These are phyloP conservation scores for Silene coronaria DNA, from an alignment of 179 eudicot genomes.

Conservation along the genomic window DNA sequence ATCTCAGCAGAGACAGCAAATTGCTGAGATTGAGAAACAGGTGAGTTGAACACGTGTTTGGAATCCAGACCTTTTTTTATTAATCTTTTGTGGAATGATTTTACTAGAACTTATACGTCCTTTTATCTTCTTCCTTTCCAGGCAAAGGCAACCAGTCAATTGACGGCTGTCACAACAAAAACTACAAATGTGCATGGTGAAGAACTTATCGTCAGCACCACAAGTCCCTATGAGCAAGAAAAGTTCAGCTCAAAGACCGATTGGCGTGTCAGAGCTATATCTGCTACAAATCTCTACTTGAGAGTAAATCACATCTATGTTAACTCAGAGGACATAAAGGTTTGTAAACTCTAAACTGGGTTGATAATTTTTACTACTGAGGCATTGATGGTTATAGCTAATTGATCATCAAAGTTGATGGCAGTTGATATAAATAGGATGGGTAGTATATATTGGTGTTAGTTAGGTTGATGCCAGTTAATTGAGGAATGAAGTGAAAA, in stretches of 20 bases:
- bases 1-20: conserved; percentile 95
- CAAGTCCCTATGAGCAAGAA: conserved; percentile 93
- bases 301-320: conserved; percentile 97
- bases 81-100: background rate
- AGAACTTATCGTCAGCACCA: conserved; percentile 81
- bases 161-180: conserved; percentile 87
- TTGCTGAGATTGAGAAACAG: conserved; percentile 99
- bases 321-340: conserved; percentile 98
- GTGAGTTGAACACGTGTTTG: conserved; percentile 26
- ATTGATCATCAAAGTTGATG: background rate
- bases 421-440: background rate
- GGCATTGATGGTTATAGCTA: too few relatives aligned
- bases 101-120: background rate
- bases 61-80: background rate
- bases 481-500: background rate
- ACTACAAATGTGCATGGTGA: conserved; percentile 98
- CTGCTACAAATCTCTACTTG: conserved; percentile 95
- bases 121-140: conserved; percentile 18
- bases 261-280: conserved; percentile 99
- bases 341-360: conserved; percentile 16
- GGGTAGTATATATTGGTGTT: background rate
- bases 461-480: background rate
- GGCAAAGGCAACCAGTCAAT: conserved; percentile 82
- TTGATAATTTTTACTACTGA: too few relatives aligned
- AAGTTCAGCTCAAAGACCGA: conserved; percentile 96